Conservation (phyloP, 2,329 filamentous ascomycete genomes). For the Aspergillus sp. region DNA sequence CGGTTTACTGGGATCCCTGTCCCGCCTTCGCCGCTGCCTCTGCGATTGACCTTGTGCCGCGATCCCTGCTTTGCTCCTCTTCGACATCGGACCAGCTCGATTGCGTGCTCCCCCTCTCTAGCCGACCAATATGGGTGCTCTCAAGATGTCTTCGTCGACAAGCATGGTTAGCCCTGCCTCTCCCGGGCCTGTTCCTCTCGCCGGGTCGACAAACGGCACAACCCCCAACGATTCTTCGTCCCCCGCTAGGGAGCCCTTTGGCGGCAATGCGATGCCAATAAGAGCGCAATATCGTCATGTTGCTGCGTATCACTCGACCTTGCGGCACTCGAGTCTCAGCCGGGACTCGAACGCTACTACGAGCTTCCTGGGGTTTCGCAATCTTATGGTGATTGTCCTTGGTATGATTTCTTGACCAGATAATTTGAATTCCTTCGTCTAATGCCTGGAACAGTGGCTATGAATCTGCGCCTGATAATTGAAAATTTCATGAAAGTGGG, state of each 20-base stretch:
- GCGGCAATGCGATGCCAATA: slow-evolving; percentile 12
- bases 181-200: too few relatives aligned
- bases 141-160: too few relatives aligned
- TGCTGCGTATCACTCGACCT: slow-evolving; percentile 67
- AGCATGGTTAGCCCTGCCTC: too few relatives aligned
- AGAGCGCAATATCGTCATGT: slow-evolving; percentile 78
- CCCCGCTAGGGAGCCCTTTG: slow-evolving; percentile 3
- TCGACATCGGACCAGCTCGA: neutral
- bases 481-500: slow-evolving; percentile 89
- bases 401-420: slow-evolving; percentile 44
- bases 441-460: slow-evolving; percentile 55
- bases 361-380: slow-evolving; percentile 88
- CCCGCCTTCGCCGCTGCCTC: slow-evolving; percentile 1
- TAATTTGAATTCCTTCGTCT: slow-evolving; percentile 5
- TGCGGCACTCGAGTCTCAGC: slow-evolving; percentile 71
- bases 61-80: slow-evolving; percentile 6
- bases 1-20: neutral
- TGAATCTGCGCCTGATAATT: slow-evolving; percentile 87
- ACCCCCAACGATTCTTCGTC: slow-evolving; percentile 2
- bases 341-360: slow-evolving; percentile 66
- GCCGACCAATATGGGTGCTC: too few relatives aligned
- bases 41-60: slow-evolving; percentile 3
- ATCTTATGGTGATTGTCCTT: slow-evolving; percentile 89
- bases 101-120: neutral
- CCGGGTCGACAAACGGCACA: slow-evolving; percentile 7